Base-by-base conservation (phyloP, 1,139 yeast genomes). In the Debaryomyces sp. region DNA sequence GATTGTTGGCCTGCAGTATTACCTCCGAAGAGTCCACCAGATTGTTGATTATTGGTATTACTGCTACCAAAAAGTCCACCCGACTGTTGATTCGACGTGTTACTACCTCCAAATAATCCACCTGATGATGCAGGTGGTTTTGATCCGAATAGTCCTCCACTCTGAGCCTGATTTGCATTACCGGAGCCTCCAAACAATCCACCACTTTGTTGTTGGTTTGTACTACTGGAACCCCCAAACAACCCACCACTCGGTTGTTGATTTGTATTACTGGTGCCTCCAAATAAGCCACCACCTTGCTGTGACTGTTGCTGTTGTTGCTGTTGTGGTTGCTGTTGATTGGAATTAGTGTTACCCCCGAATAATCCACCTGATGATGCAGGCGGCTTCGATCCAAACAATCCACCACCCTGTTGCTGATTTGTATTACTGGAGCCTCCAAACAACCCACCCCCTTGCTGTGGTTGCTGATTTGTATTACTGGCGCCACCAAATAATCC, bases 21-120 rank as follows among this genome's bases (percentile, higher is more conserved):
- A 8, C 53, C 58, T 2, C 77, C 78, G 61, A 71, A 73, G 22
- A 69, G 56, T 7, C 78, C 74, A 6, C 75, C 70, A 3, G 62
- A 52, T 21, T 54, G 46, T 22, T 57, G 49, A 33, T 44, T 51
- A 32, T 52, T 50, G 32, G 53, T 50, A 32, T 46, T 50, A 13
- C 48, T 50, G 36, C 44, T 49, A n/a, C n/a, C n/a, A n/a, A n/a
- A n/a, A n/a, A n/a, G n/a, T n/a, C n/a, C n/a, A n/a, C n/a, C n/a
- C n/a, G n/a, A n/a, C n/a, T n/a, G n/a, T n/a, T n/a, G n/a, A n/a
- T n/a, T n/a, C n/a, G n/a, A n/a, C n/a, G n/a, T n/a, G n/a, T n/a
- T n/a, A n/a, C n/a, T n/a, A 10, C 49, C 45, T 15, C 67, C 67
- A 54, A 64, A 63, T 8, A 63, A 52, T 8, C 62, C 61, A 15